phyloP scores from a whole-genome alignment of 495 filamentous ascomycete species.

The Neurospora cerealis region DNA sequence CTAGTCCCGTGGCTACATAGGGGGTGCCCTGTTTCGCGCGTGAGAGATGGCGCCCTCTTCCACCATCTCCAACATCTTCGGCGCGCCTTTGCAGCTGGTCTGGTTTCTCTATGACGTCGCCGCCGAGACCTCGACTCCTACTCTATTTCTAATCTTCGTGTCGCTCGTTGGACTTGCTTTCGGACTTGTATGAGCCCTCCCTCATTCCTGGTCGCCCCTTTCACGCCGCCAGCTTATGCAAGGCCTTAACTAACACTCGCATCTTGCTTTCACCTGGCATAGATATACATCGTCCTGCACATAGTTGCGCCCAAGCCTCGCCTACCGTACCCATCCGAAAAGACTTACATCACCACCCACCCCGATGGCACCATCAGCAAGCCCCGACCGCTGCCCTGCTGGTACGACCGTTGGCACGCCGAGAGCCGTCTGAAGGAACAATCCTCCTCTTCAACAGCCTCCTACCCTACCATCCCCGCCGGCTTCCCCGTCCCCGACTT shows the following conservation, averaged over 20 bases:
- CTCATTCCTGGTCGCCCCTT: neutral
- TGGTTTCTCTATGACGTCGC: conserved; percentile 16
- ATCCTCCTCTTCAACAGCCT: neutral
- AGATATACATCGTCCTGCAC: conserved; percentile 57
- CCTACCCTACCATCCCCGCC: conserved; percentile 22
- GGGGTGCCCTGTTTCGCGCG: neutral
- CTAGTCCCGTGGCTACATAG: neutral
- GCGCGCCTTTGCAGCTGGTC: conserved; percentile 15
- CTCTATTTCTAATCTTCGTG: conserved; percentile 18
- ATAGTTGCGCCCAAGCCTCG: conserved; percentile 76
- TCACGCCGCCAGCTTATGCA: neutral
- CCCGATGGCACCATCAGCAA: conserved; percentile 50
- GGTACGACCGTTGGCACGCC: conserved; percentile 61
- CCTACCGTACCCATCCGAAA: conserved; percentile 63
- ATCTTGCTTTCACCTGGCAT: neutral
- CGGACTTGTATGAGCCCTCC: conserved; percentile 14
- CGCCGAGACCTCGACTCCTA: conserved; percentile 20
- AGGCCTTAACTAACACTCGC: neutral
- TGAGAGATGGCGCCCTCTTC: conserved; percentile 4
- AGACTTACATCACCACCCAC: conserved; percentile 68
- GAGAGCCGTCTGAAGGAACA: conserved; percentile 35
- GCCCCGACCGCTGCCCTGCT: conserved; percentile 64
- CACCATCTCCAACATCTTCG: conserved; percentile 1
- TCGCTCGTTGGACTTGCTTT: conserved; percentile 18
- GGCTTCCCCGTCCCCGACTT: conserved; percentile 25